phyloP scores from a whole-genome alignment of 768 basidiomycete species.

The Tremella mesenterica region DNA sequence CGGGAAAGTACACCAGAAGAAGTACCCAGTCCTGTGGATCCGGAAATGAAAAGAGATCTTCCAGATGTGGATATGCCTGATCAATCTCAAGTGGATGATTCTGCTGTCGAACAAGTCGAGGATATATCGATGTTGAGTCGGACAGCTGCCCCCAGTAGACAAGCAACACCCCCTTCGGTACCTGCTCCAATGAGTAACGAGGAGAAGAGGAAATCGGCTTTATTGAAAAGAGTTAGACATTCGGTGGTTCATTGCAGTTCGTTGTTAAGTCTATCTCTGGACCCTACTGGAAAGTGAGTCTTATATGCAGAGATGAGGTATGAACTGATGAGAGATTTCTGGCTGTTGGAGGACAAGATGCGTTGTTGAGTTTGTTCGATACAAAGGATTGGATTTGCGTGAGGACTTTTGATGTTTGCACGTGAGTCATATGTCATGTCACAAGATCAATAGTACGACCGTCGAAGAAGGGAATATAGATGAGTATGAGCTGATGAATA shows the following conservation, averaged over 20 bases:
- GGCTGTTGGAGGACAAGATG: slow-evolving; percentile 38
- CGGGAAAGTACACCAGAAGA: too few species aligned
- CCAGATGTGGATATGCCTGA: too few species aligned
- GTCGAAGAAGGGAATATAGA: background rate
- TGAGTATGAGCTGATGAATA: slow-evolving; percentile 2
- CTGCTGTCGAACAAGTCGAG: too few species aligned
- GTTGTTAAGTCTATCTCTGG: slow-evolving; percentile 22
- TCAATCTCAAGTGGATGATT: too few species aligned
- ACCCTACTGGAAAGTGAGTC: slow-evolving; percentile 24
- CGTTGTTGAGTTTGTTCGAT: slow-evolving; percentile 30
- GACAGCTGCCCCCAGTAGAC: background rate
- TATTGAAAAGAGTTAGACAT: slow-evolving; percentile 27
- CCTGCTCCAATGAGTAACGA: background rate
- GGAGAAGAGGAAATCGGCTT: slow-evolving; percentile 1
- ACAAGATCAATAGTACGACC: too few species aligned
- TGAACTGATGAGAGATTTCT: slow-evolving; percentile 21
- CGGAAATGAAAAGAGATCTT: too few species aligned
- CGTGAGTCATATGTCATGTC: slow-evolving; percentile 16
- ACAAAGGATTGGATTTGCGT: slow-evolving; percentile 33
- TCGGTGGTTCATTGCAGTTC: slow-evolving; percentile 21
- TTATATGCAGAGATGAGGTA: background rate
- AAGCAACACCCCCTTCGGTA: slow-evolving; percentile 8
- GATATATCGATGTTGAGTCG: too few species aligned
- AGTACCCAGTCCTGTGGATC: background rate
- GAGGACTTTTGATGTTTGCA: slow-evolving; percentile 33